Evolutionary conservation across 257 asterid species (phyloP).

Genomic region (Solanum acaule): DNA sequence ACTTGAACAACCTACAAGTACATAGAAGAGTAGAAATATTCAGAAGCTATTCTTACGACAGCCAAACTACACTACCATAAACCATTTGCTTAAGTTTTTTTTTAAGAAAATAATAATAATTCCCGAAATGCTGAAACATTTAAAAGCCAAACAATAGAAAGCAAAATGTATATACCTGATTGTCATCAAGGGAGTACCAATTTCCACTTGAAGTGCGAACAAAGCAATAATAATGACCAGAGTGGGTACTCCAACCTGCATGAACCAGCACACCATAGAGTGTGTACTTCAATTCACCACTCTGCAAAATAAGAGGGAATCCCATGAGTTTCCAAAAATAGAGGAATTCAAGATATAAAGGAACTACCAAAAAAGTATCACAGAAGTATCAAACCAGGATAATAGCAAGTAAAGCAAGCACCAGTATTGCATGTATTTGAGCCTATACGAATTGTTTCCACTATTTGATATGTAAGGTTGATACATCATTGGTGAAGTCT

Average conservation of each 20-base stretch:
- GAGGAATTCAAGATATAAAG: neutral
- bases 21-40: neutral
- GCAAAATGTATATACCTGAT: constrained; percentile 46
- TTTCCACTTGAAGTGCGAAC: constrained; percentile 96
- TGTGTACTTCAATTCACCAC: constrained; percentile 76
- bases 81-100: neutral
- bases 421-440: neutral
- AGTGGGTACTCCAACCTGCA: constrained; percentile 93
- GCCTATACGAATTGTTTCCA: neutral
- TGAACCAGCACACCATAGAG: constrained; percentile 97
- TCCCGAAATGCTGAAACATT: neutral
- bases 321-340: neutral
- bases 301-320: constrained; percentile 32
- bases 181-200: constrained; percentile 97
- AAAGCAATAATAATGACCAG: constrained; percentile 97
- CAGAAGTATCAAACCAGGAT: neutral
- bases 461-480: neutral
- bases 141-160: neutral
- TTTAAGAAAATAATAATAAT: neutral
- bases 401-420: constrained; percentile 5
- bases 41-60: neutral
- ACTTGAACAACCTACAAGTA: constrained; percentile 76
- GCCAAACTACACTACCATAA: neutral
- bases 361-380: neutral
- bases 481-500: neutral